Base-by-base conservation (phyloP, 805 yeast species). In the Hanseniaspora valbyensis region DNA sequence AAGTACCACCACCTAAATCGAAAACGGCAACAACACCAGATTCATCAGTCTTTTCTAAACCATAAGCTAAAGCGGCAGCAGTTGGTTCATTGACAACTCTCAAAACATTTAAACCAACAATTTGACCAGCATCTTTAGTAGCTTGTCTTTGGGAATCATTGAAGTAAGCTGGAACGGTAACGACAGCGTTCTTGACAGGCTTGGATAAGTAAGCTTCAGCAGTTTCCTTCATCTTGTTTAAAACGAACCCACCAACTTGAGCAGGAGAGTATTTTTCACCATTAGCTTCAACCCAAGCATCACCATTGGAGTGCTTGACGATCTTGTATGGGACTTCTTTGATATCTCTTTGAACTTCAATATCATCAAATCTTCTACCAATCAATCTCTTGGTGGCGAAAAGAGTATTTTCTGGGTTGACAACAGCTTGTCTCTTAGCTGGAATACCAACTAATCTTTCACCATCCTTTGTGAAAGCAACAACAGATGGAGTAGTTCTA, bases 1-100 rank as follows among this genome's bases (percentile, higher is more conserved):
- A 88, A 63, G 96, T 88, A 80, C 96, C 96, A 70, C 96, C 96
- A 80, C 96, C 96, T 65, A 88, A 77, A 73, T 88, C 96, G 74
- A 89, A 88, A 58, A 88, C 96, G 55, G 96, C 96, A 61, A 88
- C 95, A 55, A 83, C 83, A 71, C 80, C 81, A 64, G 80, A 75
- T 59, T 76, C 81, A 25, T 48, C 51, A 36, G 70, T 61, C 74
- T 83, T 83, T 73, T 87, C 95, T 63, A 87, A 75, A 73, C 96
- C 96, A 70, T 87, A 87, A 57, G 96, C 96, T 63, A 87, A 74
- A 56, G 96, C 95, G 57, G 96, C 90, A 16, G 90, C 90, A 45
- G 92, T 83, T 54, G 92, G 92, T 67, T 83, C 92, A 66, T 83
- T 83, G 42, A 83, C 77, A 48, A 83, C 88, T 67, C 94, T 73